Conservation (phyloP, 2,329 filamentous ascomycete genomes). For the Anthostomella pinea region DNA sequence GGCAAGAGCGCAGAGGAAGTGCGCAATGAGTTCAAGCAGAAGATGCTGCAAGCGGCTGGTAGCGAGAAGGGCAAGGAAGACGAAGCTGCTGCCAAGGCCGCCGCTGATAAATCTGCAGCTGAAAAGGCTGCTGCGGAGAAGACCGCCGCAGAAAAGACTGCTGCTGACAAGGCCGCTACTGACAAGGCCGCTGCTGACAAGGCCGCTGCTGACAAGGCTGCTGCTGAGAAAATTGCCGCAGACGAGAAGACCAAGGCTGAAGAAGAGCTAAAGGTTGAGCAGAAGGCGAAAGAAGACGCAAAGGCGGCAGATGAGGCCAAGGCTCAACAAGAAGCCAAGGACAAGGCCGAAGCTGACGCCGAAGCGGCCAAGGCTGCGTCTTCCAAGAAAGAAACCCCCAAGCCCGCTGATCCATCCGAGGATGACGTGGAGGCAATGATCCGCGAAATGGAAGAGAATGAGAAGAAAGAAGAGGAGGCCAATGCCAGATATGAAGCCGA, state of each 20-base stretch:
- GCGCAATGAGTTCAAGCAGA: slow-evolving; percentile 76
- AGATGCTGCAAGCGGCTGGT: slow-evolving; percentile 62
- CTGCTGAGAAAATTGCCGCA: slow-evolving; percentile 23
- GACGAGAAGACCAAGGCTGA: slow-evolving; percentile 21
- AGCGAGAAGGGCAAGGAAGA: slow-evolving; percentile 49
- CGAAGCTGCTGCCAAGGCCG: slow-evolving; percentile 33
- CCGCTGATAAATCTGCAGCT: slow-evolving; percentile 30
- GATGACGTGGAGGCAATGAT: slow-evolving; percentile 60
- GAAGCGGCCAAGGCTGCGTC: slow-evolving; percentile 29
- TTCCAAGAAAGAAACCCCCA: slow-evolving; percentile 32
- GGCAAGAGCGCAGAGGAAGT: slow-evolving; percentile 78
- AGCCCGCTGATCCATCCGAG: slow-evolving; percentile 43
- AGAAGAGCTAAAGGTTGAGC: slow-evolving; percentile 23
- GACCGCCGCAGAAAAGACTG: slow-evolving; percentile 23
- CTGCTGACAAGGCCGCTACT: slow-evolving; percentile 33
- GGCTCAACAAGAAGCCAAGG: slow-evolving; percentile 28
- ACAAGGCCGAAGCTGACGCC: slow-evolving; percentile 24
- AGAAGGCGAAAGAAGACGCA: slow-evolving; percentile 25
- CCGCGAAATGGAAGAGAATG: slow-evolving; percentile 59
- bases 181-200: slow-evolving; percentile 33
- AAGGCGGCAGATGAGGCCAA: slow-evolving; percentile 35
- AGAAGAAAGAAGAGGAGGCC: slow-evolving; percentile 46
- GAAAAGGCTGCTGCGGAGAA: slow-evolving; percentile 27
- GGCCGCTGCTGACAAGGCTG: slow-evolving; percentile 26
- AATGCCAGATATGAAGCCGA: slow-evolving; percentile 41